Base-by-base conservation (phyloP, 257 asterid species). In the Haberlea rhodopensis region DNA sequence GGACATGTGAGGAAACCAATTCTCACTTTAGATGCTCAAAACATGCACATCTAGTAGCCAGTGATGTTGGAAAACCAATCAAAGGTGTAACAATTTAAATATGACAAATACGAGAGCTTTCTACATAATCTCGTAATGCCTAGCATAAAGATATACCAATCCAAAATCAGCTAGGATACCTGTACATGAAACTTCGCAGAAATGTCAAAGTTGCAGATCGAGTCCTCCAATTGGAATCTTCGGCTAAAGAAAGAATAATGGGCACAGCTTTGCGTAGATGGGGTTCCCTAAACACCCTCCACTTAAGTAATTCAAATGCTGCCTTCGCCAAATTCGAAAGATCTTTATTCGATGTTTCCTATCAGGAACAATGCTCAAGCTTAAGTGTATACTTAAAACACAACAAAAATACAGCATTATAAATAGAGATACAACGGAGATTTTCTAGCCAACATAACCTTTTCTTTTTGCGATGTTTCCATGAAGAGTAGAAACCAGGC, bases 341-440 rank as follows among this genome's bases (percentile, higher is more conserved):
- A 75, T 89, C 99, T 77, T 92, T 92, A 57, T 86, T 77, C 69
- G 99, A 89, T 59, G 99, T 87, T 80, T 92, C 97, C 99, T 92
- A 71, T 75, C 71, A 64, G 66, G 64, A 51, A 67, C 43, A 64
- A 72, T 69, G 26, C 70, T 31, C 27, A 32, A 57, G 63, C 65
- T 31, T 62, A 29, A 72, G 56, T 57, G 49, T 20, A 60, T 32
- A 64, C 31, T 29, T 58, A 63, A 46, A 53, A 34, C 57, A 32
- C 64, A 28, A 68, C 49, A 63, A 37, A 63, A 19, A 66, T 45
- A 40, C 48, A 53, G 53, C 43, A 48, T 53, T n/a, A 10, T 26
- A 27, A 75, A 31, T 10, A 57, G 29, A 53, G 55, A n/a, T 31
- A 62, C 21, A 66, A 32, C 10, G 28, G 11, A 37, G 45, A 43